Evolutionary conservation across 2,329 filamentous ascomycete species (phyloP).

Genomic region (Claviceps spartinae): DNA sequence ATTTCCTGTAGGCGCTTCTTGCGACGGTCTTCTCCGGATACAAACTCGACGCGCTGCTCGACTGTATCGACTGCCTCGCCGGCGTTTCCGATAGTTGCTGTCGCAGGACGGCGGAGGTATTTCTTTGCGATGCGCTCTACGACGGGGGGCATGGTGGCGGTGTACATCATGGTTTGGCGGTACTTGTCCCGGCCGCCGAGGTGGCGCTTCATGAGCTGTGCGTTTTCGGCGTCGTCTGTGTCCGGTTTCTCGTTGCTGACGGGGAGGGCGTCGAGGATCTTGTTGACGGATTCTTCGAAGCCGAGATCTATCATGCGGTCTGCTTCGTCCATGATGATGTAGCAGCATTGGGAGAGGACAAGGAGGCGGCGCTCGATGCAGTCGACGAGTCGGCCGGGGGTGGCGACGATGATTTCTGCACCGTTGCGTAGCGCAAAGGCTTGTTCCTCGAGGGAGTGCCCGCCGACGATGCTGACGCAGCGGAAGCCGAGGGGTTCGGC

Average conservation of each 20-base stretch:
- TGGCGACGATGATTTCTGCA: slow-evolving; percentile 97
- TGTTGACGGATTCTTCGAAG: slow-evolving; percentile 95
- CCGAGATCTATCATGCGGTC: slow-evolving; percentile 98
- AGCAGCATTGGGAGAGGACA: slow-evolving; percentile 91
- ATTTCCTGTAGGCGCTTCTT: slow-evolving; percentile 95
- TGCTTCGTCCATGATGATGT: slow-evolving; percentile 98
- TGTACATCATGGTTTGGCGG: slow-evolving; percentile 99
- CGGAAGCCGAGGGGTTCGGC: slow-evolving; percentile 82
- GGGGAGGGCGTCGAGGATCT: slow-evolving; percentile 88
- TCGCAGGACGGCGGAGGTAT: slow-evolving; percentile 84
- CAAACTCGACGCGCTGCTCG: slow-evolving; percentile 89
- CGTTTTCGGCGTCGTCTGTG: slow-evolving; percentile 78
- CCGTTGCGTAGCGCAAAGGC: slow-evolving; percentile 80
- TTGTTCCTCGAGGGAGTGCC: slow-evolving; percentile 89
- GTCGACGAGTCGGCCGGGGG: slow-evolving; percentile 89
- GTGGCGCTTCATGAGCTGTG: slow-evolving; percentile 69
- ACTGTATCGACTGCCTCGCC: slow-evolving; percentile 96
- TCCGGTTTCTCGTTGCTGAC: slow-evolving; percentile 93
- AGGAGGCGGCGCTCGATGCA: slow-evolving; percentile 88
- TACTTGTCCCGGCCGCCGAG: slow-evolving; percentile 67
- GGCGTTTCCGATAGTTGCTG: slow-evolving; percentile 84
- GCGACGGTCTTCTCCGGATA: slow-evolving; percentile 82
- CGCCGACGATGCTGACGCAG: slow-evolving; percentile 95
- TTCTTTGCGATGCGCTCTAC: slow-evolving; percentile 96
- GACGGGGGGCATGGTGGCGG: slow-evolving; percentile 86